These are phyloP conservation scores for Eimeria praecox DNA, from an alignment of 169 alveolate species.

Conservation along the genomic window DNA sequence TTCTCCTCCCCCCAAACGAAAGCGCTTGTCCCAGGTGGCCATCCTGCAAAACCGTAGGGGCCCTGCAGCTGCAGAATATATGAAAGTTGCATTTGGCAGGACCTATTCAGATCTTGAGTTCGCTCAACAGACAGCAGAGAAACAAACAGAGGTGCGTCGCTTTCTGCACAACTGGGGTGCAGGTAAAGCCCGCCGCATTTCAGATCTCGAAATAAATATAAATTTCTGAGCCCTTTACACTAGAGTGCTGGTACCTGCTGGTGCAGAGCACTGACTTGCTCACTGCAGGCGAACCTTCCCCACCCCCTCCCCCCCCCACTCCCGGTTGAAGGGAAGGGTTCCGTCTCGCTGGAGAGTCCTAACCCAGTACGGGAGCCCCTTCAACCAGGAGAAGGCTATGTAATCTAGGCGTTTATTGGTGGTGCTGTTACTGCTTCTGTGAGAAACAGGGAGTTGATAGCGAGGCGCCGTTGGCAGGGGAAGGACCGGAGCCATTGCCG, in stretches of 20 bases:
- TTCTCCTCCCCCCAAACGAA: constrained; percentile 63
- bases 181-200: not conserved
- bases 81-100: not conserved
- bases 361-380: not conserved
- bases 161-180: not conserved
- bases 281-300: not conserved
- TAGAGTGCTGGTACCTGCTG: too few species aligned
- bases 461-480: not conserved
- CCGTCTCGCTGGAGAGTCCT: not conserved
- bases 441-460: not conserved
- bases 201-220: not conserved
- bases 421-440: not conserved
- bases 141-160: not conserved
- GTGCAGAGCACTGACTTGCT: not conserved
- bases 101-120: not conserved
- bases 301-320: too few species aligned
- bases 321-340: not conserved
- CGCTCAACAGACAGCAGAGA: not conserved
- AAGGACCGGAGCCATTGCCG: not conserved
- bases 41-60: constrained; percentile 16
- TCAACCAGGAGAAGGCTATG: not conserved
- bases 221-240: not conserved
- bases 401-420: not conserved
- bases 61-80: not conserved
- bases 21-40: constrained; percentile 2